These are phyloP conservation scores for Nymphaea colorata DNA, from an alignment of 164 flowering plant genomes.

Conservation along the genomic window DNA sequence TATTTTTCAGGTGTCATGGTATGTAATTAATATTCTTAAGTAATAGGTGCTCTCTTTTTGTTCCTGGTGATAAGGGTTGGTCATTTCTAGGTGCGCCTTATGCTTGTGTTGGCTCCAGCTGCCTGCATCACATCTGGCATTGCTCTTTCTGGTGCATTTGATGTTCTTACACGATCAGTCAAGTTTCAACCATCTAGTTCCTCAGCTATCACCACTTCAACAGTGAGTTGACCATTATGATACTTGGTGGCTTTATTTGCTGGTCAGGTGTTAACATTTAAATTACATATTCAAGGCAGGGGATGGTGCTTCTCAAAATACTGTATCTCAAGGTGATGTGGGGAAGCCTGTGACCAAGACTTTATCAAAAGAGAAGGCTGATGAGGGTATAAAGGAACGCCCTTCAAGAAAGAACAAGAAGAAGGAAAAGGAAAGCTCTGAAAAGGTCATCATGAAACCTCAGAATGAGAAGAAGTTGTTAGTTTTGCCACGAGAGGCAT, in stretches of 20 bases:
- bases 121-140: slow-evolving; percentile 98
- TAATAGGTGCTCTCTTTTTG: background rate
- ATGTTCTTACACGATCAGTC: slow-evolving; percentile 77
- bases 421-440: slow-evolving; percentile 68
- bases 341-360: slow-evolving; percentile 22
- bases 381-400: slow-evolving; percentile 51
- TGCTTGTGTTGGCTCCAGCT: slow-evolving; percentile 99
- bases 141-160: slow-evolving; percentile 92
- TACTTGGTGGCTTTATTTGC: background rate
- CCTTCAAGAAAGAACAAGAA: slow-evolving; percentile 61
- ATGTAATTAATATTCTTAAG: slow-evolving; percentile 7
- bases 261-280: slow-evolving; percentile 2
- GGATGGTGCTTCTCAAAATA: slow-evolving; percentile 29
- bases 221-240: slow-evolving; percentile 28
- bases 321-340: slow-evolving; percentile 27
- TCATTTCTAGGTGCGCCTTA: slow-evolving; percentile 71
- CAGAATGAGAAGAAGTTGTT: slow-evolving; percentile 51
- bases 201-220: slow-evolving; percentile 15
- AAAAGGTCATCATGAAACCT: slow-evolving; percentile 41
- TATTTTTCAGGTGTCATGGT: slow-evolving; percentile 99
- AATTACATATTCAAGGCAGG: slow-evolving; percentile 43
- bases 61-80: background rate
- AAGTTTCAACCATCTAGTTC: slow-evolving; percentile 56
- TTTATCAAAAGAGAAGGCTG: slow-evolving; percentile 29
- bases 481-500: slow-evolving; percentile 75